Base-by-base conservation (phyloP, 371 early-diverging fungal genomes). In the Mortierella sp. region DNA sequence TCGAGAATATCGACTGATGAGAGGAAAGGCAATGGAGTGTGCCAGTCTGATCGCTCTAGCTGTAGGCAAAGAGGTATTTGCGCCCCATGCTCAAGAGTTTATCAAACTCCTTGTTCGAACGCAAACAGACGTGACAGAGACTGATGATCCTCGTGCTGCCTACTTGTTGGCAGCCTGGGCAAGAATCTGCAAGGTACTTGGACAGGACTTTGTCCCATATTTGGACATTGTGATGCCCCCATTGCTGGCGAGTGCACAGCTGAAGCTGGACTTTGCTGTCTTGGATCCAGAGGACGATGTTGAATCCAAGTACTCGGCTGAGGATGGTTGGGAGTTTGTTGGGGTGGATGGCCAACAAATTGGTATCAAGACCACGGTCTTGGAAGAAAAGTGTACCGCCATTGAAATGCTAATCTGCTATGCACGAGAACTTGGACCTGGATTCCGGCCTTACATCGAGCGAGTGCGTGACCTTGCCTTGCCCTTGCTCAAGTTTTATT, bases 331-430 rank as follows among this genome's bases (percentile, higher is more conserved):
- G 97, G 94, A 96, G 75, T 94, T 96, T 80, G 89, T 93, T 56
- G 89, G 83, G 58, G 84, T 94, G 53, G 91, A 92, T 29, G 95
- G 92, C 18, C 92, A 96, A 82, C 93, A 92, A 70, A 88, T 98
- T 59, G 97, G 95, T 60, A 95, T 98, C 86, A 91, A 92, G 81
- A 97, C 98, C 19, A 87, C 94, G 18, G 86, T 91, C 14, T 83
- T 98, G 60, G 98, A 98, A 76, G 97, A 98, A 68, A 98, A 97
- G 81, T 92, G 91, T 80, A 94, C 94, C 21, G 97, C 98, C 21
- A 91, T 98, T 25, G 97, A 98, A 75, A 97, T 98, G 97, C 84
- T 98, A 46, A 86, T 91, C 23, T 94, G 92, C 70, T 98, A 97
- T 73, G 96, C 96, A 19, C 85, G 91, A 53, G 93, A 95, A 66